Base-by-base conservation (phyloP, 352 stramenopile genomes). In the Globisporangium echinulatum region DNA sequence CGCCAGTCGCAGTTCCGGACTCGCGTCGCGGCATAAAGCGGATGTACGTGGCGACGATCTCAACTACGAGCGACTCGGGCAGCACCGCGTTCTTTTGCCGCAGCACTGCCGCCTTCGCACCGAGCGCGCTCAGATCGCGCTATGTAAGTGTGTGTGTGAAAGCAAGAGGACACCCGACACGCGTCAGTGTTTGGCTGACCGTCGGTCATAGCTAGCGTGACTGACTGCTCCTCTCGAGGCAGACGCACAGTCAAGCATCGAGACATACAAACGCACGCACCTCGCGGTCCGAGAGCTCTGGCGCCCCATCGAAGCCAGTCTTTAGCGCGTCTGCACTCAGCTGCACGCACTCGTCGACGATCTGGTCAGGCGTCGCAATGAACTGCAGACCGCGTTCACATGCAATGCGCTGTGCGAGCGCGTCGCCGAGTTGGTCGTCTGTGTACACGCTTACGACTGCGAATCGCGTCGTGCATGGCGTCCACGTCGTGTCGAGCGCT, bases 341-440 rank as follows among this genome's bases (percentile, higher is more conserved):
- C 48, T 77, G 78, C 3, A 89, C 56, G 37, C 75, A 80, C 38
- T 87, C 78, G 2, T 89, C 72, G 4, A 82, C 33, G 4, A 88
- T 69, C 11, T 64, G 25, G 7, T 89, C 79, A 5, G 86, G 37
- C 15, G 63, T 67, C 19, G 19, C 19, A 11, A 72, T 8, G 37
- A 67, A 72, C 14, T 65, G 44, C 37, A 89, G 48, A 9, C 66
- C 47, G 13, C 80, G 72, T 15, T 89, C 76, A 0, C 36, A 11
- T 9, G 75, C 68, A 13, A 87, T 49, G 25, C 64, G 63, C 19
- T 55, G 63, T 7, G 67, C 68, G 39, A 74, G 33, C 5, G 52
- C 59, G 10, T 61, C 42, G 0, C 65, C 67, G 33, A 9, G 54
- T 37, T 54, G 68, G 44, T 72, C 74, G 40, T 71, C 72, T 17